Base-by-base conservation (phyloP, 345 rosid genomes). In the Eucalyptus curtisii region DNA sequence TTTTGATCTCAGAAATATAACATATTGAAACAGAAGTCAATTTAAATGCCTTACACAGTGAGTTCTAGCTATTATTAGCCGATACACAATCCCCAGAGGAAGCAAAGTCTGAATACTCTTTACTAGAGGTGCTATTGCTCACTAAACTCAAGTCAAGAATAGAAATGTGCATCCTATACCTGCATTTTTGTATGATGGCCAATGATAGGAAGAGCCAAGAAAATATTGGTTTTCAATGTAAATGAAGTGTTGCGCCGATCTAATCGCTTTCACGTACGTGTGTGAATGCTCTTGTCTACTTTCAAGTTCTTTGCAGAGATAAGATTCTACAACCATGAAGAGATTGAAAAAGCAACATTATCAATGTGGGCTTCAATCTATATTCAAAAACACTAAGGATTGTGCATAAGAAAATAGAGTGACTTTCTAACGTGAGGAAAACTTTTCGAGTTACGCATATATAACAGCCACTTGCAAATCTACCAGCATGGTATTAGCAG, bases 151-250 rank as follows among this genome's bases (percentile, higher is more conserved):
- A 45, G 47, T 45, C 50, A 64, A 47, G 22, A 31, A 20, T 22
- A 42, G 42, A 31, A 82, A 12, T 68, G n/a, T 11, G n/a, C 1
- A 31, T 9, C 20, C 45, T 5, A 13, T 92, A 95, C 98, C 98
- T 93, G 98, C 97, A 92, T 91, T 91, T 92, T 92, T 94, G 93
- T 94, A 93, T 20, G 98, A 93, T 64, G 97, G 95, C 98, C 97
- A 96, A 76, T 42, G 48, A 88, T 89, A 95, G 40, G 97, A 94
- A 89, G 98, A 96, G 76, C 98, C 96, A 27, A 95, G 90, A 88
- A 96, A 95, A 88, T 95, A 95, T 31, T 96, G 97, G 86, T 95
- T 95, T 93, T 95, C 97, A 42, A 95, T 94, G 91, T 95, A 95
- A 42, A 96, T 92, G 84, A 93, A 95, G 87, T 93, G 97, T 85